A percentile compares a stretch with the other conserved stretches of the same genome.
These are phyloP conservation scores for Rusavskia elegans DNA, from an alignment of 495 filamentous ascomycete genomes.

Conservation along the genomic window DNA sequence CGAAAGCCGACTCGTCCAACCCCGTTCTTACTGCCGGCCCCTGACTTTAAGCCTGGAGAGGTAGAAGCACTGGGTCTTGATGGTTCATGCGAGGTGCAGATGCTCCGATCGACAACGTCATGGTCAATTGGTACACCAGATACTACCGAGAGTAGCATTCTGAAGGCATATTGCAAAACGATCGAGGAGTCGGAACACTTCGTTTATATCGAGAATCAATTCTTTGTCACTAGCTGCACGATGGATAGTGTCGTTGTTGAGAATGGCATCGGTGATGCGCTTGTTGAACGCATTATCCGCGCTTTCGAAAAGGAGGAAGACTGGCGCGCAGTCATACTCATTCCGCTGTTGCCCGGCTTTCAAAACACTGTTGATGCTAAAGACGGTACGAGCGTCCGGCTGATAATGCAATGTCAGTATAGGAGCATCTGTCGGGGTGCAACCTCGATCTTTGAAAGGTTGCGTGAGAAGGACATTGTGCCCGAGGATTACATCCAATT, in stretches of 20 bases:
- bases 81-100: slow-evolving; percentile 92
- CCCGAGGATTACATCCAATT: slow-evolving; percentile 96
- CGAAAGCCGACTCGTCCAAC: slow-evolving; percentile 88
- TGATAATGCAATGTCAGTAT: slow-evolving; percentile 98
- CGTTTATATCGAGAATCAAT: slow-evolving; percentile 98
- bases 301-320: slow-evolving; percentile 73
- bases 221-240: slow-evolving; percentile 90
- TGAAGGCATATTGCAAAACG: slow-evolving; percentile 86
- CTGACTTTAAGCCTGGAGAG: slow-evolving; percentile 75
- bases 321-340: slow-evolving; percentile 88
- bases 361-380: slow-evolving; percentile 91
- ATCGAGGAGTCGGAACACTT: slow-evolving; percentile 94
- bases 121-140: slow-evolving; percentile 88
- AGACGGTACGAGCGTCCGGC: slow-evolving; percentile 80
- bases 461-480: slow-evolving; percentile 71
- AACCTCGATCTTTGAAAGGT: slow-evolving; percentile 77
- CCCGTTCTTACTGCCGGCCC: slow-evolving; percentile 82
- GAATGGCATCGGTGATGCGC: slow-evolving; percentile 86
- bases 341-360: slow-evolving; percentile 94
- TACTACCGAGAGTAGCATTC: slow-evolving; percentile 78
- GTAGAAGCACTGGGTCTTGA: slow-evolving; percentile 74
- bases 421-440: slow-evolving; percentile 92
- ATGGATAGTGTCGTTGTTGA: slow-evolving; percentile 75
- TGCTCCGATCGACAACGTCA: slow-evolving; percentile 71
- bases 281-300: slow-evolving; percentile 80